Evolutionary conservation across 306 rosid genomes (phyloP), one percentile per base, ranked within the genome.

Genomic region (Betula pendula): DNA sequence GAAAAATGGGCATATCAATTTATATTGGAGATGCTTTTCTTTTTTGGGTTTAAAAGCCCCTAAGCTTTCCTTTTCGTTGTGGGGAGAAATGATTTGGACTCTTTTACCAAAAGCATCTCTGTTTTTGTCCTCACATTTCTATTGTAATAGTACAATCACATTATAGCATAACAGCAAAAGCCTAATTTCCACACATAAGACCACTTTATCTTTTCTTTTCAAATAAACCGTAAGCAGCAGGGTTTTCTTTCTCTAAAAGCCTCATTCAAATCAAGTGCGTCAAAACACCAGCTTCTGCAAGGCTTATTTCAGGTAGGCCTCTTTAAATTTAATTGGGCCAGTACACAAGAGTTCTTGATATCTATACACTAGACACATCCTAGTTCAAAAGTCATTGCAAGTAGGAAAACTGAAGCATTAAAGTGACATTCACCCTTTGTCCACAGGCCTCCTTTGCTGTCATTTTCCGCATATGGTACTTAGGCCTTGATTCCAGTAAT

Each of bases 381-480:
- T 68, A 47, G 42, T 63, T 59, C 71, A 68, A 20, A 59, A 69
- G 42, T 38, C 76, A 65, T 77, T 66, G 55, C 51, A 68, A 45
- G 81, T 35, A 40, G 43, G 70, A 33, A 45, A 15, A 17, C 68
- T 58, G 49, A 49, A 35, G 69, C n/a, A 66, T 71, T 8, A 75
- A 75, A 73, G 27, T 40, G 74, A 49, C 29, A 72, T 71, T 87
- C 55, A 95, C 99, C 97, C 96, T 85, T 83, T 81, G 83, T 68
- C 92, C 96, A 80, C 92, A 95, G 83, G 97, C 97, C 77, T 92
- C 97, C 82, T 85, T 95, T 65, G 97, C 99, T 73, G 90, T 81
- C 89, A 92, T 95, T 83, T 88, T 92, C 73, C 97, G 92, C 99
- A 95, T 90, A 86, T 90, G 91, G 79, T 95, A 92, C 85, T 89